A percentile compares a stretch with the other conserved stretches of the same genome.
phyloP scores from a whole-genome alignment of 2,329 filamentous ascomycete species.

The Fusarium gaditjirri region DNA sequence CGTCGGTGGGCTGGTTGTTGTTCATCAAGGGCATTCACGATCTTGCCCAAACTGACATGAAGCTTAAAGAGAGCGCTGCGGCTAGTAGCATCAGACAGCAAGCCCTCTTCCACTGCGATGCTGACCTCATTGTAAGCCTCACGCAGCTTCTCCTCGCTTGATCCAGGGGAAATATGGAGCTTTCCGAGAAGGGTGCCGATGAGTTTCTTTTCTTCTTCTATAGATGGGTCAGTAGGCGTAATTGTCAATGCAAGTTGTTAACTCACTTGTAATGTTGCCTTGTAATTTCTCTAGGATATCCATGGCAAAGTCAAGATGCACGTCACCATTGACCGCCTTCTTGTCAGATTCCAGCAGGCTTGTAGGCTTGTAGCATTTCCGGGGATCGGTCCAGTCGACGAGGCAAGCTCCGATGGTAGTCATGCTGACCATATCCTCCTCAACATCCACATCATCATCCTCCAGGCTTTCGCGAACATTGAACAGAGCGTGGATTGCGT shows the following conservation, averaged over 20 bases:
- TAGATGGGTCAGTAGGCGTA: constrained; percentile 45
- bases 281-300: constrained; percentile 81
- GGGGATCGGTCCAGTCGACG: constrained; percentile 94
- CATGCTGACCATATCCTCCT: constrained; percentile 82
- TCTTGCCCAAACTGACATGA: constrained; percentile 73
- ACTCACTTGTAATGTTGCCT: constrained; percentile 74
- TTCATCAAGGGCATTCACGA: constrained; percentile 69
- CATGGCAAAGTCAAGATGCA: constrained; percentile 81
- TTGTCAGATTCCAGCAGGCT: constrained; percentile 65
- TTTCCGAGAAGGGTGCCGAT: constrained; percentile 83
- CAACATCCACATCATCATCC: constrained; percentile 79
- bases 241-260: neutral
- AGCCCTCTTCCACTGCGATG: constrained; percentile 70
- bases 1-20: constrained; percentile 51
- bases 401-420: constrained; percentile 83
- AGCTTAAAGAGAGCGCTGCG: constrained; percentile 75
- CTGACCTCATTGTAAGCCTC: constrained; percentile 67
- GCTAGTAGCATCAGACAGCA: constrained; percentile 68
- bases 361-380: constrained; percentile 73
- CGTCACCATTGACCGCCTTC: constrained; percentile 76
- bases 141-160: constrained; percentile 67
- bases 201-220: constrained; percentile 88
- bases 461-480: constrained; percentile 77
- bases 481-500: constrained; percentile 79
- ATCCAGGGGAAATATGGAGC: constrained; percentile 78